A percentile compares a stretch with the other conserved stretches of the same genome.
Conservation (phyloP, 116 monocot species). For the Posidonia oceanica region DNA sequence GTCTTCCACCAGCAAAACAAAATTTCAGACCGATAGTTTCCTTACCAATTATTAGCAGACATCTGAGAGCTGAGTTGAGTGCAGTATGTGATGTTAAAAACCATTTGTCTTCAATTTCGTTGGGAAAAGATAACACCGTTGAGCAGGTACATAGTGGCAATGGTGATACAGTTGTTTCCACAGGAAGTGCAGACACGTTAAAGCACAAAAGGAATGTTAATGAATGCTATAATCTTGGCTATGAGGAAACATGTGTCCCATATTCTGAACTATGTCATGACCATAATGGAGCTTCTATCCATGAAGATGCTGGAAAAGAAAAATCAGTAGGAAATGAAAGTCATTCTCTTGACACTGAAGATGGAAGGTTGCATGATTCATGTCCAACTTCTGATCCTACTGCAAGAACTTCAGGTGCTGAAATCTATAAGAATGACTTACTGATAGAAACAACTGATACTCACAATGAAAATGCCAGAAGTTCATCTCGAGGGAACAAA, state of each 20-base stretch:
- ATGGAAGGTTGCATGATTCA: conserved; percentile 1
- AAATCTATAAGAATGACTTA: neutral
- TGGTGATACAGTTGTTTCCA: conserved; percentile 5
- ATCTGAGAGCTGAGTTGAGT: conserved; percentile 50
- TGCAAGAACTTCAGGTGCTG: conserved; percentile 8
- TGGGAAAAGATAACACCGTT: neutral
- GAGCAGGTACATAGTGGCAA: neutral
- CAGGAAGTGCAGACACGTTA: conserved; percentile 21
- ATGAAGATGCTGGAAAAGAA: neutral
- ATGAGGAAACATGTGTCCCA: neutral
- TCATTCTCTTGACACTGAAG: neutral
- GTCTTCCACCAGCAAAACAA: conserved; percentile 65
- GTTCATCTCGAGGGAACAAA: neutral
- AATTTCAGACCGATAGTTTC: conserved; percentile 71
- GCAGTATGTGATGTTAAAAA: neutral
- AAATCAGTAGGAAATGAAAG: conserved; percentile 4
- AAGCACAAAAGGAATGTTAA: conserved; percentile 57
- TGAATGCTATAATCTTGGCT: conserved; percentile 11
- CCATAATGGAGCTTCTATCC: too few relatives aligned
- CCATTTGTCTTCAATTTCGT: neutral
- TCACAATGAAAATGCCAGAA: conserved; percentile 1
- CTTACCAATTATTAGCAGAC: conserved; percentile 74
- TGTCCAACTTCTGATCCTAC: neutral
- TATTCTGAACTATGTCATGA: too few relatives aligned
- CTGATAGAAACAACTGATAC: neutral